Base-by-base conservation (phyloP, 2,329 filamentous ascomycete genomes). In the Trichoderma atroviride region DNA sequence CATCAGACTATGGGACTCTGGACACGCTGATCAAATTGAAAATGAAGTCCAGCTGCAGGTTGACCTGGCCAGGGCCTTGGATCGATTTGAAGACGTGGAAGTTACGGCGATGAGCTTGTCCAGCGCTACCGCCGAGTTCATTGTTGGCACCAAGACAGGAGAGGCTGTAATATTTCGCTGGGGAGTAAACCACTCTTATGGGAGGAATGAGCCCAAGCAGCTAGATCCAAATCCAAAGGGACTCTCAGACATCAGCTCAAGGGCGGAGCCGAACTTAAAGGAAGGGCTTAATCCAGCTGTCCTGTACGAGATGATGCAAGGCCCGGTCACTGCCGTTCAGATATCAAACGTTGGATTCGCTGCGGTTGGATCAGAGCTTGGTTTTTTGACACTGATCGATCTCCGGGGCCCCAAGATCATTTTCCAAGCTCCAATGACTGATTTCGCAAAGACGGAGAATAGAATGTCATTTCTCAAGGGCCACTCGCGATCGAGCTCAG, bases 341-440 rank as follows among this genome's bases (percentile, higher is more conserved):
- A 88, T 96, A 68, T 96, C 94, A n/a, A 93, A 97, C 78, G 90
- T 98, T 14, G 96, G 96, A 0, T 99, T 99, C 76, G 88, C 97
- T 13, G 94, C 91, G 13, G 90, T 91, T 35, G 96, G 94, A 0
- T 97, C 94, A 11, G 92, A 97, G 78, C 88, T 89, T 50, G 96
- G 96, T 2, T 89, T 89, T 72, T 80, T 99, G 47, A 91, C 88
- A 10, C 87, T 99, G 47, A 88, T 98, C 63, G 96, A 99, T 78
- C 84, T 99, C 71, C 89, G 96, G 69, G 95, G 94, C 0, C 96
- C 96, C 24, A 85, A 89, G 0, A 86, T 98, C 58, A 96, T 98
- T 70, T 93, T 92, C 77, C 90, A 89, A 63, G 88, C 88, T 1
- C 88, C 90, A 16, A 83, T 95, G 72, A 85, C 86, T 10, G 92